Base-by-base conservation (phyloP, 202 grass and related monocot species). In the Brachypodium distachyon region DNA sequence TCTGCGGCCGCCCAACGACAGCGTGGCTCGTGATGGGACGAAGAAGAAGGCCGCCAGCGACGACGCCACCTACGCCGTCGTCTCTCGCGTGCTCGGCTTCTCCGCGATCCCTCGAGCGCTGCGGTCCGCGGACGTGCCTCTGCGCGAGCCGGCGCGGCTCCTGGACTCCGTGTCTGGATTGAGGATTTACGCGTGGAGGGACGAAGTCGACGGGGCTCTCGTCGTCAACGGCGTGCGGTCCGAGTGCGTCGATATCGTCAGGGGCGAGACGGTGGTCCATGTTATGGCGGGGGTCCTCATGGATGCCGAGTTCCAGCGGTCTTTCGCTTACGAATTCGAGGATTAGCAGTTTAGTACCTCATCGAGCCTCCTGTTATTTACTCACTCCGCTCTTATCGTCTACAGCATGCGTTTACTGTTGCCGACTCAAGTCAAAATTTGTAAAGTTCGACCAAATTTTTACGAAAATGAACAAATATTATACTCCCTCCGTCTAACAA, bases 11-110 rank as follows among this genome's bases (percentile, higher is more conserved):
- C 11, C 54, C 34, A 79, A 73, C 66, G 59, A 66, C 54, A 87
- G 72, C 63, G 14, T 59, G 60, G 76, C 22, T 8, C n/a, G n/a
- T n/a, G n/a, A n/a, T n/a, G 56, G 57, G 3, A 26, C 51, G 6
- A 77, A 65, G 13, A n/a, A n/a, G n/a, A n/a, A n/a, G n/a, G n/a
- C n/a, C n/a, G 9, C 55, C 29, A 72, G 71, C 34, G 67, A 73
- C 59, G 21, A 41, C 25, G 88, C 91, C 26, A 90, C 91, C 26
- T 94, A 88, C 70, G 89, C 89, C 11, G 70, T 92, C 40, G 50
- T 97, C 72, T 94, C 94, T 19, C 88, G 91, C 54, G 81, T 97
- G 76, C 81, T 97, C 19, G 82, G 91, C 39, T 97, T 97, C 88
- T 91, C 88, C 3, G 81, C 86, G 11, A 70, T 97, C 11, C 91